These are phyloP conservation scores for Murraya paniculata DNA, from an alignment of 345 rosid species.

Conservation along the genomic window DNA sequence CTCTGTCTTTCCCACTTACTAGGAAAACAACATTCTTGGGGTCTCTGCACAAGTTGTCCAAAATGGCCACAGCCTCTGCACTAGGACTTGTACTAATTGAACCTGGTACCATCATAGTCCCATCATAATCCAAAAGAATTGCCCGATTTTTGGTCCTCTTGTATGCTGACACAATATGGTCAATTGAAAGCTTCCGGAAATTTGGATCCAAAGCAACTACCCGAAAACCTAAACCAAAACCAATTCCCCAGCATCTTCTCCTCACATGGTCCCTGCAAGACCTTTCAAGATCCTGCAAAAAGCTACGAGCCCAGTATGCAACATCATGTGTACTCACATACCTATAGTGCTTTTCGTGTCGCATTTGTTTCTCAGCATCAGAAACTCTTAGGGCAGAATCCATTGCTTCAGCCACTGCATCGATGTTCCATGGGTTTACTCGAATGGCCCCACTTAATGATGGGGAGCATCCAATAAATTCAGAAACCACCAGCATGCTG, in stretches of 20 bases:
- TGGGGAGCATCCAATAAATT: slow-evolving; percentile 93
- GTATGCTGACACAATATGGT: slow-evolving; percentile 86
- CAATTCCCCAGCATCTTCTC: slow-evolving; percentile 92
- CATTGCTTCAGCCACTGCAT: slow-evolving; percentile 89
- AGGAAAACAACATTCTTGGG: slow-evolving; percentile 78
- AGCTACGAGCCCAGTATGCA: slow-evolving; percentile 92
- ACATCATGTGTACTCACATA: slow-evolving; percentile 95
- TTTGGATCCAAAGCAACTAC: slow-evolving; percentile 91
- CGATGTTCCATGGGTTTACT: slow-evolving; percentile 93
- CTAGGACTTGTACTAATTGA: slow-evolving; percentile 57
- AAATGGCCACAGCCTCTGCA: slow-evolving; percentile 49
- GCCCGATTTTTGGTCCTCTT: slow-evolving; percentile 82
- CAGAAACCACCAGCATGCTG: slow-evolving; percentile 95
- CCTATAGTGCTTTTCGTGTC: slow-evolving; percentile 89
- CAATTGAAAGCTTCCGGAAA: slow-evolving; percentile 78
- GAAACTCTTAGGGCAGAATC: slow-evolving; percentile 63
- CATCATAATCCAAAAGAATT: slow-evolving; percentile 89
- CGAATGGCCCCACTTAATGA: slow-evolving; percentile 88
- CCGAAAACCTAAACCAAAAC: slow-evolving; percentile 87
- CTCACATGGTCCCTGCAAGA: slow-evolving; percentile 79
- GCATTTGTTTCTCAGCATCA: slow-evolving; percentile 76
- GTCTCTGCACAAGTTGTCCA: slow-evolving; percentile 71
- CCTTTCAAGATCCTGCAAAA: slow-evolving; percentile 90
- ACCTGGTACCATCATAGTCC: slow-evolving; percentile 58
- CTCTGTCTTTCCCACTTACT: slow-evolving; percentile 79